phyloP scores from a whole-genome alignment of 352 stramenopile genomes.

The Phytophthora europaea region DNA sequence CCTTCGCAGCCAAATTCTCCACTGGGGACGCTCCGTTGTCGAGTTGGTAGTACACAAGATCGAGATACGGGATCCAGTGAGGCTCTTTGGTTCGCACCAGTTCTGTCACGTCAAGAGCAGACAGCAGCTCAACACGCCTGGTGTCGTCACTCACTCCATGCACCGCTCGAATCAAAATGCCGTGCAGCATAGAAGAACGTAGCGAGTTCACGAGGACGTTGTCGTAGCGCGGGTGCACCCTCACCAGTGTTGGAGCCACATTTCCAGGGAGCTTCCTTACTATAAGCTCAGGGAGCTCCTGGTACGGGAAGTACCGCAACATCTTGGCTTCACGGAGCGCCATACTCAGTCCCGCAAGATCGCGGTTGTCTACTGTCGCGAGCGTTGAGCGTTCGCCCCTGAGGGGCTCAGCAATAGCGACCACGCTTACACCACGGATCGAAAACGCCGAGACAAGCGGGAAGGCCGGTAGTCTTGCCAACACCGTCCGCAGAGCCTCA shows the following conservation, averaged over 20 bases:
- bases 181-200: constrained; percentile 69
- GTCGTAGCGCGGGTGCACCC: constrained; percentile 63
- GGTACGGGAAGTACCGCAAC: constrained; percentile 69
- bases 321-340: constrained; percentile 60
- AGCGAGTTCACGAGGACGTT: constrained; percentile 70
- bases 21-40: constrained; percentile 31
- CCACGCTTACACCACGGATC: constrained; percentile 61
- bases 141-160: constrained; percentile 17
- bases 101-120: constrained; percentile 64
- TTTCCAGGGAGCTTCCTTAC: constrained; percentile 54
- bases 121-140: constrained; percentile 52
- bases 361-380: constrained; percentile 56
- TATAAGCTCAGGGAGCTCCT: constrained; percentile 69
- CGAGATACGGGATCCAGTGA: constrained; percentile 68
- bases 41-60: constrained; percentile 72
- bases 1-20: constrained; percentile 56
- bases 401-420: constrained; percentile 62
- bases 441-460: constrained; percentile 70
- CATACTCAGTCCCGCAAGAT: constrained; percentile 57
- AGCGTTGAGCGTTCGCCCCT: constrained; percentile 49
- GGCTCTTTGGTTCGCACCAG: constrained; percentile 48
- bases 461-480: constrained; percentile 61
- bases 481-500: constrained; percentile 23
- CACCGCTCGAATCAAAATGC: constrained; percentile 59
- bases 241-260: constrained; percentile 52